Evolutionary conservation across 352 stramenopile genomes (phyloP).

Genomic region (Phytophthora palmivora): DNA sequence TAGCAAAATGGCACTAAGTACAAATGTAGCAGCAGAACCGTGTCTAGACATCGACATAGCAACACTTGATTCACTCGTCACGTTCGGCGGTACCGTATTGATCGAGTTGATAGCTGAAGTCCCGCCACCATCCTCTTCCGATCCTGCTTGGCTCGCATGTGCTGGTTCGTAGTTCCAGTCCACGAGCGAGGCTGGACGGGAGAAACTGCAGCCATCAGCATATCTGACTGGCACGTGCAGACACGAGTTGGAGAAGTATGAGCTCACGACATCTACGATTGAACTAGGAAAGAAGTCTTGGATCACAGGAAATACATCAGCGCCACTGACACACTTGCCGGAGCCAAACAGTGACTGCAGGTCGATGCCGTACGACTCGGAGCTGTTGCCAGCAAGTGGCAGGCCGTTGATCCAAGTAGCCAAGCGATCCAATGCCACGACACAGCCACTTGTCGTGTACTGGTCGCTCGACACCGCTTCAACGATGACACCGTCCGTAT

Average conservation of each 20-base stretch:
- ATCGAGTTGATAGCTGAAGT: conserved; percentile 42
- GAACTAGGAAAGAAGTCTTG: conserved; percentile 44
- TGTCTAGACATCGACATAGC: background rate
- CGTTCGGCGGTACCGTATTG: conserved; percentile 38
- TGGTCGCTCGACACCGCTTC: conserved; percentile 24
- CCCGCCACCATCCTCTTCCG: conserved; percentile 15
- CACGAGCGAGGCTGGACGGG: conserved; percentile 49
- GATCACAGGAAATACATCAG: conserved; percentile 48
- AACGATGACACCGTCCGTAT: conserved; percentile 44
- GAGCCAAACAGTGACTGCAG: conserved; percentile 49
- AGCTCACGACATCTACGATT: conserved; percentile 36
- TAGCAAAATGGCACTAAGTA: conserved; percentile 6
- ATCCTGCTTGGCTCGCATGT: conserved; percentile 40
- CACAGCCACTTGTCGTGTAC: conserved; percentile 50
- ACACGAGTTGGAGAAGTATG: conserved; percentile 51
- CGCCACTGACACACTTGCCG: conserved; percentile 47
- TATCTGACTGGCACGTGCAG: conserved; percentile 63
- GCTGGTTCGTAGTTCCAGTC: conserved; percentile 60
- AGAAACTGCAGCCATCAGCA: conserved; percentile 58
- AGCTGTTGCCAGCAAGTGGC: conserved; percentile 40
- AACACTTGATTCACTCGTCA: conserved; percentile 21
- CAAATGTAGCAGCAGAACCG: background rate
- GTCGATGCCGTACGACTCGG: conserved; percentile 39
- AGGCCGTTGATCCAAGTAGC: conserved; percentile 55
- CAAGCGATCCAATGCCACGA: conserved; percentile 53